Evolutionary conservation across 1,284 basidiomycete genomes (phyloP), one percentile per base, ranked within the genome.

Genomic region (Ceratobasidium sp.): DNA sequence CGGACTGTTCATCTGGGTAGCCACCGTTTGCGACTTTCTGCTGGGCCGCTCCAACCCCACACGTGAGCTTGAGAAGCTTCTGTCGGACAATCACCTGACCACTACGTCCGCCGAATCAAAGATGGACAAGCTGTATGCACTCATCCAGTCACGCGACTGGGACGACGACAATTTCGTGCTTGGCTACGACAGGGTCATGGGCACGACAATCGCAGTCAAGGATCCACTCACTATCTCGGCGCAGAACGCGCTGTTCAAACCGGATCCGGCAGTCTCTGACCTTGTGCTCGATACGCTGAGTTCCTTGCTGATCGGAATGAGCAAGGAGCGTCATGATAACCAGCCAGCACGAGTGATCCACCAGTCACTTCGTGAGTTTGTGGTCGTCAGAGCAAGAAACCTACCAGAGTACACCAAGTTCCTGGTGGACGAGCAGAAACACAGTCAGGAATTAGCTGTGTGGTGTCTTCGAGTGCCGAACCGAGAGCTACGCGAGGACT

Each of bases 1-100:
- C 23, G 79, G 79, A 13, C 67, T 78, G 13, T 78, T 79, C 73
- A 72, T 77, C 23, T 79, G 79, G 78, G 77, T 76, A 32, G 75
- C 74, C 1, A 77, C 76, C 5, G 72, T 76, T 2, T 75, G 57
- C 41, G 73, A 77, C n/a, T 77, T 77, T 55, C 62, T 79, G 1
- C n/a, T 26, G 13, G n/a, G 16, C n/a, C 47, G 72, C 9, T 26
- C 52, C 8, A 21, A 73, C 52, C 78, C 76, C 11, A 73, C 73
- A 18, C 73, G 67, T 46, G 74, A 76, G 49, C 73, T 78, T n/a
- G 26, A 57, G n/a, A n/a, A 44, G 11, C 57, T 76, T 44, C 35
- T 77, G 8, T 61, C 46, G 2, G 57, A 61, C 18, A 30, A 26
- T 44, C 21, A 23, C 38, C 32, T 64, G 8, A 59, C 66, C 41